Conservation (phyloP, 257 asterid species). For the Fraxinus cuspidata region DNA sequence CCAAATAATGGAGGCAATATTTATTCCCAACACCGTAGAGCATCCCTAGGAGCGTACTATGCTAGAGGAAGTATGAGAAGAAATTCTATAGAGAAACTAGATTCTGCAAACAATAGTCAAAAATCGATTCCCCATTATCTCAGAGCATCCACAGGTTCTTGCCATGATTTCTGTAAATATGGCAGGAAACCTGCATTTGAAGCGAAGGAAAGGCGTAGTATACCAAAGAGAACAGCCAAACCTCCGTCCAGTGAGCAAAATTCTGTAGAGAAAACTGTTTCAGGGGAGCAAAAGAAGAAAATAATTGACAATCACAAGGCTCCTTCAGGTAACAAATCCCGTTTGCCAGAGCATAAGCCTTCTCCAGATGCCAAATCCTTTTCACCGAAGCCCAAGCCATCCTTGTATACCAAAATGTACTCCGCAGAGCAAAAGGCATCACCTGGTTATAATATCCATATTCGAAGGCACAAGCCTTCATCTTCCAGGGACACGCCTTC, state of each 20-base stretch:
- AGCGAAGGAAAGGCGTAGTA: constrained; percentile 48
- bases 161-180: constrained; percentile 83
- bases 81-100: constrained; percentile 45
- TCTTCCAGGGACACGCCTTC: constrained; percentile 32
- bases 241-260: constrained; percentile 35
- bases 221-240: constrained; percentile 37
- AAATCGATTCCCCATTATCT: constrained; percentile 59
- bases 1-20: constrained; percentile 24
- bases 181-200: constrained; percentile 53
- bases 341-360: constrained; percentile 22
- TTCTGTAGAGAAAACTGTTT: constrained; percentile 30
- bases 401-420: constrained; percentile 28
- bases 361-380: constrained; percentile 30
- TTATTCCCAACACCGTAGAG: constrained; percentile 29
- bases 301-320: constrained; percentile 24
- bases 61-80: constrained; percentile 36
- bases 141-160: constrained; percentile 86
- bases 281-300: constrained; percentile 44
- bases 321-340: constrained; percentile 17
- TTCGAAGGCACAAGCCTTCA: constrained; percentile 26
- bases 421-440: constrained; percentile 28
- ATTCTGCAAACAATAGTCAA: constrained; percentile 31
- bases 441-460: constrained; percentile 26
- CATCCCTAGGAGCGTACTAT: constrained; percentile 40
- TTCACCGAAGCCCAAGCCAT: constrained; percentile 31